Base-by-base conservation (phyloP, 179 eudicot species). In the Corrigiola litoralis region DNA sequence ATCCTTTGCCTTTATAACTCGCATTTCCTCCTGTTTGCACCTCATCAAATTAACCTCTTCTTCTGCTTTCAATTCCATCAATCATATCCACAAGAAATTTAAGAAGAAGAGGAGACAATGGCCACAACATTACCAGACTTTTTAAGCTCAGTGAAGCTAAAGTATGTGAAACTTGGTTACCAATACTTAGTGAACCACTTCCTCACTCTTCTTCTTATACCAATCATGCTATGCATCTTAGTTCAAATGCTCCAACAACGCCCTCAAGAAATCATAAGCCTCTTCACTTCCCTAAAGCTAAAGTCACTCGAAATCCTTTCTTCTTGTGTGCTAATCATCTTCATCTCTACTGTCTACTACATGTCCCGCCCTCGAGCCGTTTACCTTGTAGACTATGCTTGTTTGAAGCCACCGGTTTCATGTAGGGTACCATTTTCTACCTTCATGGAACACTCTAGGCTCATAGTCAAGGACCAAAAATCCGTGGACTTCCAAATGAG, bases 381-480 rank as follows among this genome's bases (percentile, higher is more conserved):
- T 17, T 79, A 69, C 69, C 71, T 81, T 1, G 76, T 81, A 0
- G 77, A 81, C 60, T 76, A 72, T 47, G 53, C 77, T 1, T 79
- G 80, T 58, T 81, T 41, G 59, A 66, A 73, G 32, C 88, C 90
- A 0, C 78, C 85, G 0, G 52, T 38, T 3, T n/a, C 53, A 0
- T 55, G 41, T 45, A 67, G 82, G 0, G 70, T 67, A 6, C 79
- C 84, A 3, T 74, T 61, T 54, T 58, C 79, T 0, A 65, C 75
- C 13, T 77, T 75, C 75, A 59, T 79, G 65, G 84, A 83, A 42
- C 90, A 85, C 28, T 64, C 79, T 4, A 44, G 46, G 4, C 61
- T 66, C 29, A 72, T 50, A 1, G 61, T 58, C 1, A 50, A 31
- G 5, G 66, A 75, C 7, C 68, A 72, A 8, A 61, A 81, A 24